Evolutionary conservation across 257 asterid species (phyloP).

Genomic region (Nicotiana undulata): DNA sequence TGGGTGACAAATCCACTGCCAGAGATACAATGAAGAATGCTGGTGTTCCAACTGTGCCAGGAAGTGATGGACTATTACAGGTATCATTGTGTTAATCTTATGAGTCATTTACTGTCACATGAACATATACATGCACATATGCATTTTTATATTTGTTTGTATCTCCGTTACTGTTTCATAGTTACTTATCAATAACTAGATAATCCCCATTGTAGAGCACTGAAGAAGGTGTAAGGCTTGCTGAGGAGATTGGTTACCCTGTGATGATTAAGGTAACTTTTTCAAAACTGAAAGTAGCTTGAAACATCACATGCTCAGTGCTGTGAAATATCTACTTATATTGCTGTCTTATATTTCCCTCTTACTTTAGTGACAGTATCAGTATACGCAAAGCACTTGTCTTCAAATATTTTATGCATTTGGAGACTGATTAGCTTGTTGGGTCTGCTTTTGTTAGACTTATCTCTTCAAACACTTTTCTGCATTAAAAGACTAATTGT

Average conservation of each 20-base stretch:
- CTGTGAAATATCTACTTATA: background rate
- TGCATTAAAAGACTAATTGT: background rate
- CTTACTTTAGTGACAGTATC: background rate
- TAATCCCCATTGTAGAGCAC: constrained; percentile 48
- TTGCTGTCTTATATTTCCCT: background rate
- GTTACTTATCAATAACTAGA: background rate
- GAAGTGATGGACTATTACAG: constrained; percentile 89
- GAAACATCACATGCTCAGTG: background rate
- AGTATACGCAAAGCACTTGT: background rate
- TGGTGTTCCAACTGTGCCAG: constrained; percentile 99
- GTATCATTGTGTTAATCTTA: constrained; percentile 25
- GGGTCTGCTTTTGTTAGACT: background rate
- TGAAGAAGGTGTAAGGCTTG: constrained; percentile 82
- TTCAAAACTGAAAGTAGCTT: constrained; percentile 1
- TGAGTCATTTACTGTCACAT: background rate
- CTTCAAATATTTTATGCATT: background rate
- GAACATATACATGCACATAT: background rate
- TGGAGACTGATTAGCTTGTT: background rate
- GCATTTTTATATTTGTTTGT: background rate
- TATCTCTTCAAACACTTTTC: background rate
- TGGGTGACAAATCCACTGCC: constrained; percentile 99
- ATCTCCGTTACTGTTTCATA: background rate
- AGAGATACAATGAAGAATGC: constrained; percentile 99
- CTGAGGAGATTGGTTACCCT: constrained; percentile 82
- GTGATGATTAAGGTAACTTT: constrained; percentile 93